Percentiles rank a stretch among this genome's conserved stretches.
phyloP scores from a whole-genome alignment of 23 red algal species.

The Gracilariopsis chorda region DNA sequence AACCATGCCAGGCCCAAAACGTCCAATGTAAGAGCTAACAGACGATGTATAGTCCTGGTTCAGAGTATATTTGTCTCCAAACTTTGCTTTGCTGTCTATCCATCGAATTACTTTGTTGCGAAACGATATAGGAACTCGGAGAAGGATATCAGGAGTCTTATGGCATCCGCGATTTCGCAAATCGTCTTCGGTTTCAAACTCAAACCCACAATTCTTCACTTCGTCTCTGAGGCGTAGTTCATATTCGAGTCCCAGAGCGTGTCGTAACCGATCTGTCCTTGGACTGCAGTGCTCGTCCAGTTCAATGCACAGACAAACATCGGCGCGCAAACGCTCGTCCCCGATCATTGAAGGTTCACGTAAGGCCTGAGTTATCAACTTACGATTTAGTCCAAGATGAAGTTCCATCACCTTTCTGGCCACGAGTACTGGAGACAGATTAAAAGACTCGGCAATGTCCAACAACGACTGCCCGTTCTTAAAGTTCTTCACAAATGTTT shows the following conservation, averaged over 20 bases:
- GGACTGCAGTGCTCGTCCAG: slow-evolving; percentile 47
- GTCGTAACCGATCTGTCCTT: slow-evolving; percentile 35
- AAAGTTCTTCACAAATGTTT: slow-evolving; percentile 40
- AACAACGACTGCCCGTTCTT: slow-evolving; percentile 26
- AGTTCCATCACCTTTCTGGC: slow-evolving; percentile 57
- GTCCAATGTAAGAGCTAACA: slow-evolving; percentile 80
- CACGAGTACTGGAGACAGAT: slow-evolving; percentile 46
- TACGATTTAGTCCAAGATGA: slow-evolving; percentile 16
- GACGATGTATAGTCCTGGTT: slow-evolving; percentile 69
- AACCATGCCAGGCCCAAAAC: slow-evolving; percentile 83
- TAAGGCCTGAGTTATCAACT: slow-evolving; percentile 8
- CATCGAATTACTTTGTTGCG: slow-evolving; percentile 39
- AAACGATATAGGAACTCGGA: slow-evolving; percentile 60
- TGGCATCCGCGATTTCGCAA: slow-evolving; percentile 45
- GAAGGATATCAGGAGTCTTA: slow-evolving; percentile 76
- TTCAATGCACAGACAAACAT: slow-evolving; percentile 29
- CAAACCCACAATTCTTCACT: slow-evolving; percentile 40
- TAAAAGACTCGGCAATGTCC: slow-evolving; percentile 57
- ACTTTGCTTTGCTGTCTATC: slow-evolving; percentile 80
- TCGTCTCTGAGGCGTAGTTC: slow-evolving; percentile 53
- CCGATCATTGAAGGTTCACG: slow-evolving; percentile 10
- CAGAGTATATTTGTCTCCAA: slow-evolving; percentile 80
- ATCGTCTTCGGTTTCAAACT: slow-evolving; percentile 70
- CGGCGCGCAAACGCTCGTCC: slow-evolving; percentile 22
- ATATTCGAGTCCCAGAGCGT: slow-evolving; percentile 63